These are phyloP conservation scores for Emmonsiellopsis sp. DNA, from an alignment of 2,329 filamentous ascomycete genomes.

Conservation along the genomic window DNA sequence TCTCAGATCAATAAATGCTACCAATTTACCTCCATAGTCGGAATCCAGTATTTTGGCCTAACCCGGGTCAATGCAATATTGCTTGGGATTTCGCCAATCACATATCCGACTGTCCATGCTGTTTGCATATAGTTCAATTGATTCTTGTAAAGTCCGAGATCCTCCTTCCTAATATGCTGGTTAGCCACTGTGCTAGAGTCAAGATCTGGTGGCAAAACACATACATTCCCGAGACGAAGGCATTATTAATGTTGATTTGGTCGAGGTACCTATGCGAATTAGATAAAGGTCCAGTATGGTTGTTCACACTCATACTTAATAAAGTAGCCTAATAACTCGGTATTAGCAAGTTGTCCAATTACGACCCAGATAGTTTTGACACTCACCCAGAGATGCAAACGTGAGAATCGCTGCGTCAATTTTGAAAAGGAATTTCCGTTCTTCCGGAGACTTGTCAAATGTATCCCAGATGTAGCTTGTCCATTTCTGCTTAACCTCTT, in stretches of 20 bases:
- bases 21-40: conserved; percentile 33
- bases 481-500: conserved; percentile 32
- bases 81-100: conserved; percentile 43
- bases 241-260: conserved; percentile 37
- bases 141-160: conserved; percentile 43
- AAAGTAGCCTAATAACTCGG: background rate
- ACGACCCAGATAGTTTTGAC: background rate
- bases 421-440: conserved; percentile 41
- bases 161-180: conserved; percentile 36
- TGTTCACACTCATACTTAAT: background rate
- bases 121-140: conserved; percentile 48
- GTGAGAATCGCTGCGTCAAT: conserved; percentile 40
- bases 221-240: conserved; percentile 40
- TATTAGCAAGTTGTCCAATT: background rate
- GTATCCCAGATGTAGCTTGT: conserved; percentile 45
- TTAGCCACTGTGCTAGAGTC: background rate
- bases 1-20: too few relatives aligned
- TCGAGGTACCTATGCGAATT: conserved; percentile 43
- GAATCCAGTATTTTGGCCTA: conserved; percentile 40
- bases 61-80: conserved; percentile 44
- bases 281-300: conserved; percentile 22
- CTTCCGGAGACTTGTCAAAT: conserved; percentile 42
- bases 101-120: conserved; percentile 52
- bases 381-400: conserved; percentile 34
- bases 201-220: conserved; percentile 4